phyloP scores from a whole-genome alignment of 2,329 filamentous ascomycete species.

The Emergomyces orientalis region DNA sequence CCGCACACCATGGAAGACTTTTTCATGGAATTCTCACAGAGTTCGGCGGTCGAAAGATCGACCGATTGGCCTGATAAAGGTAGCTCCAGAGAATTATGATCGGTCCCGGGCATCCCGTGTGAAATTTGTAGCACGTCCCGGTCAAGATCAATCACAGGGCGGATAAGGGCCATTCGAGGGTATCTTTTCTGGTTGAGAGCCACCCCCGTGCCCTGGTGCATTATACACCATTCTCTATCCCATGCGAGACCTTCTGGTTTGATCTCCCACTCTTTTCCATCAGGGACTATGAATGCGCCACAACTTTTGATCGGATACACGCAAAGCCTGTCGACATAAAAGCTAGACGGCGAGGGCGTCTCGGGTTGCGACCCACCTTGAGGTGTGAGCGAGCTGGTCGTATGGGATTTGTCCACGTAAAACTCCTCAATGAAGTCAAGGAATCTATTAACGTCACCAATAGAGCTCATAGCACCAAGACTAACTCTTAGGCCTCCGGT shows the following conservation, averaged over 20 bases:
- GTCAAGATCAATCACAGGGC: conserved; percentile 63
- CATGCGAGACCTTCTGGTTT: conserved; percentile 74
- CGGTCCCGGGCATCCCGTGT: conserved; percentile 28
- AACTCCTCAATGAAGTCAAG: conserved; percentile 64
- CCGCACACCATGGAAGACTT: conserved; percentile 67
- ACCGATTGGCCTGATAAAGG: conserved; percentile 27
- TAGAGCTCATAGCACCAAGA: conserved; percentile 80
- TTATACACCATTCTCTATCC: conserved; percentile 94
- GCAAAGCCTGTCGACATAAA: conserved; percentile 55
- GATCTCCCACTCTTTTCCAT: conserved; percentile 61
- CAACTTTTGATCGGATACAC: conserved; percentile 96
- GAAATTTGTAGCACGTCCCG: conserved; percentile 55
- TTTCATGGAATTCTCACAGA: conserved; percentile 33
- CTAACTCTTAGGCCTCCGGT: conserved; percentile 81
- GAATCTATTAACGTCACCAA: conserved; percentile 63
- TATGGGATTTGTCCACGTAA: conserved; percentile 40
- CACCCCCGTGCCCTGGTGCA: conserved; percentile 75
- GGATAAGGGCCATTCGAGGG: conserved; percentile 76
- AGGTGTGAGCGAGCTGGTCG: conserved; percentile 12
- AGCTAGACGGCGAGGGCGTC: conserved; percentile 18
- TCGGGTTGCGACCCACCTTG: neutral
- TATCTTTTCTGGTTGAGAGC: conserved; percentile 83
- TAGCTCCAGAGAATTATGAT: conserved; percentile 27
- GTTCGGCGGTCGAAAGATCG: conserved; percentile 57
- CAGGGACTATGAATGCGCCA: conserved; percentile 63